These are phyloP conservation scores for Bonia amplexicaulis DNA, from an alignment of 176 grass and related monocot genomes.

Conservation along the genomic window DNA sequence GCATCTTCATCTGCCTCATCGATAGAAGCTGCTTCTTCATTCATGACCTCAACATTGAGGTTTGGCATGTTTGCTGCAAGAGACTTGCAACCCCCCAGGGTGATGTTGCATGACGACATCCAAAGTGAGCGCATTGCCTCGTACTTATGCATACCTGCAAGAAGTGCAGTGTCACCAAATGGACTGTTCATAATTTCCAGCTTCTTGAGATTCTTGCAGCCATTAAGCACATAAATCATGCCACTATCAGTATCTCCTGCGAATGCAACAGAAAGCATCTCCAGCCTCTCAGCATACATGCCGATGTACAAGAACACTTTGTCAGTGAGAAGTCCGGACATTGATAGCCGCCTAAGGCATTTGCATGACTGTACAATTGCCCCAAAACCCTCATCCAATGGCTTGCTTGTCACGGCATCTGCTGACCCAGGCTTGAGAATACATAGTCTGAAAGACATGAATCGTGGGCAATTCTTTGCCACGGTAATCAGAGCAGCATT, in stretches of 20 bases:
- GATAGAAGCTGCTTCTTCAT: background rate
- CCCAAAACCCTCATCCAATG: slow-evolving; percentile 71
- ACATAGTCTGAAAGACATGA: slow-evolving; percentile 54
- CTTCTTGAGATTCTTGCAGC: slow-evolving; percentile 71
- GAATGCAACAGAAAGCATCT: slow-evolving; percentile 56
- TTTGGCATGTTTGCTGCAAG: slow-evolving; percentile 49
- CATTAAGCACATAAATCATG: slow-evolving; percentile 64
- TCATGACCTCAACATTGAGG: slow-evolving; percentile 65
- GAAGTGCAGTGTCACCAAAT: slow-evolving; percentile 50
- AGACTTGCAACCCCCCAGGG: slow-evolving; percentile 60
- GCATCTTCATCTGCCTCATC: background rate
- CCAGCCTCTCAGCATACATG: slow-evolving; percentile 57
- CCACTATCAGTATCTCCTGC: slow-evolving; percentile 49
- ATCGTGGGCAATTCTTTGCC: slow-evolving; percentile 47
- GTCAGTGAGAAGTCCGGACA: slow-evolving; percentile 60
- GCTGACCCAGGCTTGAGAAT: slow-evolving; percentile 38
- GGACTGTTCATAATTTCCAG: slow-evolving; percentile 64
- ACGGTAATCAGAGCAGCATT: slow-evolving; percentile 54
- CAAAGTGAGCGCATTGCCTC: slow-evolving; percentile 74
- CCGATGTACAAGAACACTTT: slow-evolving; percentile 66
- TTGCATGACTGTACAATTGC: slow-evolving; percentile 70
- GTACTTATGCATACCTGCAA: slow-evolving; percentile 33
- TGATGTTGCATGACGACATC: slow-evolving; percentile 68
- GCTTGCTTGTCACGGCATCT: slow-evolving; percentile 55
- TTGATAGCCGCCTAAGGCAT: slow-evolving; percentile 44